Percentiles rank a stretch among this genome's conserved stretches.
Evolutionary conservation across 352 stramenopile species (phyloP).

Genomic region (Hyaloperonospora brassicae): DNA sequence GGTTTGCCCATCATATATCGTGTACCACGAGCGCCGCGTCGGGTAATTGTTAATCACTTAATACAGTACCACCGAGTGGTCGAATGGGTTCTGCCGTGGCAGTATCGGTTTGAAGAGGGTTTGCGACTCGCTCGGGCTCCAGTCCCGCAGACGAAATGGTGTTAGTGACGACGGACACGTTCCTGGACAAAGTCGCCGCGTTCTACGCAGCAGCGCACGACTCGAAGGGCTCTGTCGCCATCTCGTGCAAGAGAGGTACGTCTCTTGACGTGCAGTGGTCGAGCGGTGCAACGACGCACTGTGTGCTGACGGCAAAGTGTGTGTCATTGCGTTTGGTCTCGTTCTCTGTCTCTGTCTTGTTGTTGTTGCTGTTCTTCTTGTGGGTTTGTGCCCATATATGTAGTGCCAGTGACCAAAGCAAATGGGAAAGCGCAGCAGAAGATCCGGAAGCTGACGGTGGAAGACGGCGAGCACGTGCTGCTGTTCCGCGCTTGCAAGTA

Average conservation of each 20-base stretch:
- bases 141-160: slow-evolving; percentile 22
- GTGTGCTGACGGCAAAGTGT: too few species aligned
- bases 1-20: too few species aligned
- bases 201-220: slow-evolving; percentile 38
- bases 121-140: too few species aligned
- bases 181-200: slow-evolving; percentile 50
- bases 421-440: slow-evolving; percentile 29
- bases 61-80: too few species aligned
- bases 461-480: slow-evolving; percentile 47
- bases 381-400: background rate
- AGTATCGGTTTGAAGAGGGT: too few species aligned
- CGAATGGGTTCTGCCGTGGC: too few species aligned
- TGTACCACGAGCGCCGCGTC: too few species aligned
- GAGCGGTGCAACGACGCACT: too few species aligned
- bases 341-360: too few species aligned
- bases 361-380: too few species aligned
- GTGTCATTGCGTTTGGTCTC: too few species aligned
- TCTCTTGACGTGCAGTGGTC: background rate
- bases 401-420: slow-evolving; percentile 33
- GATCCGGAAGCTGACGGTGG: slow-evolving; percentile 31
- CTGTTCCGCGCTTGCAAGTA: slow-evolving; percentile 72
- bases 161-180: slow-evolving; percentile 51
- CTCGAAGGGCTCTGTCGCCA: slow-evolving; percentile 43
- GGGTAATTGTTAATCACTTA: too few species aligned
- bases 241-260: slow-evolving; percentile 66